These are phyloP conservation scores for Cantharellus anzutake DNA, from an alignment of 768 basidiomycete species.

Conservation along the genomic window DNA sequence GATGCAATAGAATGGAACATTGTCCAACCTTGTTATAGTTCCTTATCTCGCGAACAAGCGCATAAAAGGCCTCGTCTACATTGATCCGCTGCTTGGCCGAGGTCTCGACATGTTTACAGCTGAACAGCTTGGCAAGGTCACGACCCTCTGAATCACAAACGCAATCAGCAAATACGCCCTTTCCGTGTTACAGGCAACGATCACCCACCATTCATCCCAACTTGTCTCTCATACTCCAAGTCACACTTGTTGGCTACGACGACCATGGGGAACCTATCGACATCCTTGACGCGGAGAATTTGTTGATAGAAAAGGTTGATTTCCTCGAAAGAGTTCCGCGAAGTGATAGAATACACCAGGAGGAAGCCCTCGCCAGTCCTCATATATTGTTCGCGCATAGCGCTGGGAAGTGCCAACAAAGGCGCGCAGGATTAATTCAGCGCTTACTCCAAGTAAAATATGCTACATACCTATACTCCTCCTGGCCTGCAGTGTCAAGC, in stretches of 20 bases:
- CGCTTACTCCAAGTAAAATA: neutral
- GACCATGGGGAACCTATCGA: conserved; percentile 24
- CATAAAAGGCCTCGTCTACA: conserved; percentile 88
- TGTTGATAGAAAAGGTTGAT: conserved; percentile 24
- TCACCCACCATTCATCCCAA: conserved; percentile 21
- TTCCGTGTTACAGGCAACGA: neutral
- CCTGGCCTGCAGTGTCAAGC: conserved; percentile 31
- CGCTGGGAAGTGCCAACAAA: conserved; percentile 12
- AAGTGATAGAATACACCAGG: conserved; percentile 28
- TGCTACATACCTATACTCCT: conserved; percentile 25
- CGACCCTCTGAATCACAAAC: conserved; percentile 57
- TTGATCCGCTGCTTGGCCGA: conserved; percentile 94
- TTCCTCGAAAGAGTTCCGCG: conserved; percentile 26
- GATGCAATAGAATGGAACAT: neutral
- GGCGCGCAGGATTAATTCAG: neutral
- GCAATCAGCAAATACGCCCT: neutral
- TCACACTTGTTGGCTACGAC: conserved; percentile 28
- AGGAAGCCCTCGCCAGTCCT: conserved; percentile 28
- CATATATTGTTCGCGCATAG: conserved; percentile 35
- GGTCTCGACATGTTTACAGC: conserved; percentile 88
- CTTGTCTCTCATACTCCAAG: conserved; percentile 20
- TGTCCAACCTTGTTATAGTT: conserved; percentile 71
- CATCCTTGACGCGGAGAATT: conserved; percentile 26
- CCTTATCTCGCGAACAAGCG: conserved; percentile 84
- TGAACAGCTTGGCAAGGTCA: conserved; percentile 86